Evolutionary conservation across 345 rosid species (phyloP), one percentile per base, ranked within the genome.

Genomic region (Bruguiera gymnorhiza): DNA sequence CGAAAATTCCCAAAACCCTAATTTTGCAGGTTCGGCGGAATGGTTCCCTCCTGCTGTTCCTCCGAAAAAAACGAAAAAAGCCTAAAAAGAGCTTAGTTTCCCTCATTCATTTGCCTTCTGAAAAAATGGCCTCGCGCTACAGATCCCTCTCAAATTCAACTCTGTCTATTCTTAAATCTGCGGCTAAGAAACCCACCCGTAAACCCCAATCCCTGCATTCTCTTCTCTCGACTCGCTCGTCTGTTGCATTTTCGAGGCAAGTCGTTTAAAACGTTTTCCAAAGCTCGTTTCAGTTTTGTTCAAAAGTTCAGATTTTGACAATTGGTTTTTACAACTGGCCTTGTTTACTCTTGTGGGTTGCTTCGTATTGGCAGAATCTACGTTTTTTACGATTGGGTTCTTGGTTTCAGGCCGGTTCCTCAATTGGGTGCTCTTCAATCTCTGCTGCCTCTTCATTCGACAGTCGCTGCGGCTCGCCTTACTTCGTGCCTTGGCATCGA

Each of bases 401-500:
- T 64, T 23, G 56, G 68, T 78, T 75, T 73, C 83, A 89, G 98
- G 88, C 48, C 93, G 34, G 65, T 84, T 76, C 75, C 85, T 68
- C 91, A 77, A 73, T 68, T 89, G 83, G 92, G 93, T 19, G 80
- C 82, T 68, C 79, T 91, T 73, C 94, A 91, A 68, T 91, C 97
- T 72, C 82, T 93, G 78, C 88, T 91, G 57, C 97, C 98, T 8
- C 82, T 93, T 69, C 79, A 93, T 83, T 81, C 86, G 6, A 96
- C 91, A 2, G 92, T 91, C 32, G 79, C 98, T 53, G 83, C 98
- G 2, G 96, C 98, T 74, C 84, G 94, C 78, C 85, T 91, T 67
- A 89, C 94, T 19, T 89, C 97, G 5, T 89, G 97, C 82, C 96
- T 93, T 3, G 92, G 98, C 66, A 74, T 86, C 53, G 94, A 93